Conservation (phyloP, 2,329 filamentous ascomycete species). For the Aspergillus jensenii region DNA sequence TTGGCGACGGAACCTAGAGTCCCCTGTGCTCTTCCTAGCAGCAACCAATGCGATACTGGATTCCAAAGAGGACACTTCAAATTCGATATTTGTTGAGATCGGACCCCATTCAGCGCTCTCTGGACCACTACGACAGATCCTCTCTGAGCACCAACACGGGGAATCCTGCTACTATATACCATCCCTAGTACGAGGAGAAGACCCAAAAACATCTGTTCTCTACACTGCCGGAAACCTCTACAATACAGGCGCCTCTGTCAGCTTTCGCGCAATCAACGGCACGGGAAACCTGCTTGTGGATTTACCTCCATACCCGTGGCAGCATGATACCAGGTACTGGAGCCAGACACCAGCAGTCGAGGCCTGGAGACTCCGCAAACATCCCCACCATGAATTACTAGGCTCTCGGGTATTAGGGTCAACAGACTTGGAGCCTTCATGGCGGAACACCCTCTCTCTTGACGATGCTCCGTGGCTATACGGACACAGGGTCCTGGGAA, state of each 20-base stretch:
- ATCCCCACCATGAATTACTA: conserved; percentile 24
- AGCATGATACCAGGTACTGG: conserved; percentile 22
- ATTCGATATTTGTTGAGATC: conserved; percentile 8
- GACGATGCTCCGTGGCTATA: conserved; percentile 36
- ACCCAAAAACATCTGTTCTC: conserved; percentile 7
- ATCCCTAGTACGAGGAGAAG: neutral
- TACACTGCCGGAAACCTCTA: conserved; percentile 17
- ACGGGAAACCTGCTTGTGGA: conserved; percentile 16
- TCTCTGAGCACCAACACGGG: neutral
- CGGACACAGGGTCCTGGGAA: conserved; percentile 32
- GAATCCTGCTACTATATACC: neutral
- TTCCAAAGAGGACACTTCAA: neutral
- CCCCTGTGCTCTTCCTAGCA: conserved; percentile 15
- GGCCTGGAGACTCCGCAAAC: conserved; percentile 18
- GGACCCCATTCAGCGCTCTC: conserved; percentile 38
- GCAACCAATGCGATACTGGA: neutral
- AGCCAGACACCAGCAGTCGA: conserved; percentile 15
- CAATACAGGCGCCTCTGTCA: neutral
- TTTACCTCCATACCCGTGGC: conserved; percentile 25
- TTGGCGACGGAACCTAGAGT: conserved; percentile 19
- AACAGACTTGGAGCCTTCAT: conserved; percentile 29
- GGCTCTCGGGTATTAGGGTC: conserved; percentile 25
- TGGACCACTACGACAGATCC: conserved; percentile 28
- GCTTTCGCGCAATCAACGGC: neutral
- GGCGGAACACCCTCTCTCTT: conserved; percentile 33